Base-by-base conservation (phyloP, 352 stramenopile genomes). In the Globisporangium perplexum region DNA sequence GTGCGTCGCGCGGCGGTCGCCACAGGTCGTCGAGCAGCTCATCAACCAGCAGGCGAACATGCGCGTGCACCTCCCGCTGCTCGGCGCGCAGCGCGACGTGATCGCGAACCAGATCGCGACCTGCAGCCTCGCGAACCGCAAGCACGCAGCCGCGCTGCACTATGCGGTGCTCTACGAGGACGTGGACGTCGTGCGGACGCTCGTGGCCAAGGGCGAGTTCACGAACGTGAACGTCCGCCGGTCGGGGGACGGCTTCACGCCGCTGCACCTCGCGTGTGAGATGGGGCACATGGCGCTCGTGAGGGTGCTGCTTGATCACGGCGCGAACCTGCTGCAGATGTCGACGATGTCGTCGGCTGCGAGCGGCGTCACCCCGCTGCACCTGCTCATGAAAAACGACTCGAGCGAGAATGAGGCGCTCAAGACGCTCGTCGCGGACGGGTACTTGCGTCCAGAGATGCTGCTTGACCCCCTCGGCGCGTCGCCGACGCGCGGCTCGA, bases 141-240 rank as follows among this genome's bases (percentile, higher is more conserved):
- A 86, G 41, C 71, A 89, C 22, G 70, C 72, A 0, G 57, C 76
- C 0, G 74, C 78, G 3, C 60, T 90, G 20, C 78, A 89, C 35
- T 89, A 83, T 23, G 76, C 78, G 4, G 76, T 87, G 24, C 69
- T 85, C 36, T 85, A 88, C 33, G 76, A 85, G 44, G 74, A 83
- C 18, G 18, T 68, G 4, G 59, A 49, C 1, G 65, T 86, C 15
- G 71, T 75, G 5, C 51, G 58, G 7, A 57, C 62, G 24, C 65
- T 89, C 1, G 54, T 86, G 14, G 30, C 24, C 0, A 64, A 50
- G 11, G 50, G 62, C 15, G 61, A 66, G 45, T 51, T 73, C 49
- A 69, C 77, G 15, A 82, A 82, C 33, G 74, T 83, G 4, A 80
- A 87, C 41, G 78, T 89, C 1, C 64, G 67, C 0, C 63, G 78